Conservation (phyloP, 768 basidiomycete species). For the Russula sp. region DNA sequence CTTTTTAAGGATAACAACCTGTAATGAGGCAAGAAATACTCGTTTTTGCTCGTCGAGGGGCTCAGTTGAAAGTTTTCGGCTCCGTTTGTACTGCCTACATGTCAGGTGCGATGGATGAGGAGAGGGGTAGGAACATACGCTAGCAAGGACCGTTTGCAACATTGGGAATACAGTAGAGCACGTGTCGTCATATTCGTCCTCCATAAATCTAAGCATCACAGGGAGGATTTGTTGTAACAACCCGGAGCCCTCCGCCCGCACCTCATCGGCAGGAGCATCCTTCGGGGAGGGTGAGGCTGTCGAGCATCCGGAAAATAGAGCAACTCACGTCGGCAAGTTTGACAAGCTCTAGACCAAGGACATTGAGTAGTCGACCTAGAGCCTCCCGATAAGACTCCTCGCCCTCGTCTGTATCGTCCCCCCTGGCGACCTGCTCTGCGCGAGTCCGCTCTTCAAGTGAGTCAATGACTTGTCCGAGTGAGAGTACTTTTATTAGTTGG, state of each 20-base stretch:
- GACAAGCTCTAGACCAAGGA: conserved; percentile 71
- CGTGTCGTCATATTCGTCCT: conserved; percentile 86
- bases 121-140: conserved; percentile 43
- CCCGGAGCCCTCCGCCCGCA: conserved; percentile 55
- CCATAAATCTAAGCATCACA: conserved; percentile 80
- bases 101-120: not conserved
- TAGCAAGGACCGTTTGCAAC: conserved; percentile 62
- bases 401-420: conserved; percentile 73
- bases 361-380: conserved; percentile 75
- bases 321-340: conserved; percentile 73
- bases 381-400: conserved; percentile 87
- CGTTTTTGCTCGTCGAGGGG: conserved; percentile 60
- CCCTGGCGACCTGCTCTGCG: conserved; percentile 54
- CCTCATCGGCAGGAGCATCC: conserved; percentile 53
- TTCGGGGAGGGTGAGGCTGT: conserved; percentile 24
- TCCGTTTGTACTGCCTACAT: conserved; percentile 68
- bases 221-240: conserved; percentile 67
- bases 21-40: conserved; percentile 68
- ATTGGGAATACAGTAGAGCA: conserved; percentile 79
- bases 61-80: conserved; percentile 50
- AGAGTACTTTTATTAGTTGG: conserved; percentile 81
- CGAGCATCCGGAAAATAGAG: conserved; percentile 8
- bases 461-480: conserved; percentile 73
- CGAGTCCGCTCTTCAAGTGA: conserved; percentile 74
- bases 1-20: conserved; percentile 76